Conservation (phyloP, 192 early-diverging fungal species). For the Dissophora globulifera region DNA sequence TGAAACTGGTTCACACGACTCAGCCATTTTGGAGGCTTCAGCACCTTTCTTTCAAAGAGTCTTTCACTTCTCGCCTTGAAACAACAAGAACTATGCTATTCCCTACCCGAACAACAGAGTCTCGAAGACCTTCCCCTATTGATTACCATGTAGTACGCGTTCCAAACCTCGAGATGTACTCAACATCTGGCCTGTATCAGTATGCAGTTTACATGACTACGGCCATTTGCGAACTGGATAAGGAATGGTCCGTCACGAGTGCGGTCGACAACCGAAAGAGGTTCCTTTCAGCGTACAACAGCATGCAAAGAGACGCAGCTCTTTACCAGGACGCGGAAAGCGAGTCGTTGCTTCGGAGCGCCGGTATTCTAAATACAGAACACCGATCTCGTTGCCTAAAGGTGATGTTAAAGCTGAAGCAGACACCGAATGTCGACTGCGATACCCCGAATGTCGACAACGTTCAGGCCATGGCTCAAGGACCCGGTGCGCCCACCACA, state of each 20-base stretch:
- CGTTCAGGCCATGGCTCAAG: too few relatives aligned
- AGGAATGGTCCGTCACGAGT: neutral
- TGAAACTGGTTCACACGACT: too few relatives aligned
- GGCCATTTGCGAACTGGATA: neutral
- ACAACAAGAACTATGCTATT: constrained; percentile 2
- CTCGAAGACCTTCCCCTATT: neutral
- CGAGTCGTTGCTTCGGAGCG: neutral
- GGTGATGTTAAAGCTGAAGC: neutral
- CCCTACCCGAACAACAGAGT: neutral
- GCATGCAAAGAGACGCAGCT: neutral
- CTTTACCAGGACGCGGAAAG: neutral
- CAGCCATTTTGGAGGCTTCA: too few relatives aligned
- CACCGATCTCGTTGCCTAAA: neutral
- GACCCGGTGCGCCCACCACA: neutral
- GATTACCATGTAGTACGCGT: neutral
- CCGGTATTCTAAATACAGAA: neutral
- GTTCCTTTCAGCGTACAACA: neutral
- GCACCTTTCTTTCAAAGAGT: too few relatives aligned
- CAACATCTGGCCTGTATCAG: constrained; percentile 1
- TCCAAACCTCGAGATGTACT: constrained; percentile 13
- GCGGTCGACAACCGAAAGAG: constrained; percentile 5
- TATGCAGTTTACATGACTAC: neutral
- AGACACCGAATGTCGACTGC: neutral
- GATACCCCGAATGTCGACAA: too few relatives aligned
- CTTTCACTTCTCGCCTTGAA: too few relatives aligned